A percentile compares a stretch with the other conserved stretches of the same genome.
phyloP scores from a whole-genome alignment of 805 yeast genomes.

The Candida sonorensis region DNA sequence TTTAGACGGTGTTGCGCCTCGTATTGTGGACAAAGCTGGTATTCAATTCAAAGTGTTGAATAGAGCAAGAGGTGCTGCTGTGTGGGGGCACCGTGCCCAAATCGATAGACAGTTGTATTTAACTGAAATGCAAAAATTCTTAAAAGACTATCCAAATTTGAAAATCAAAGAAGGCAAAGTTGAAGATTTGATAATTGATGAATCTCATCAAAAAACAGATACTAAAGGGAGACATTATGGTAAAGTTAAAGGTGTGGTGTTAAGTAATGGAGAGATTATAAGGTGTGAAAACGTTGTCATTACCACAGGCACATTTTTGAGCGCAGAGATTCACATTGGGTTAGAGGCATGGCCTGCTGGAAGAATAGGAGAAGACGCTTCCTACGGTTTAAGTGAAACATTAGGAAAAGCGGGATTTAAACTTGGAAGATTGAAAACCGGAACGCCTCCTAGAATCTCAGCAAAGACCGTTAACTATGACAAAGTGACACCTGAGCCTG shows the following conservation, averaged over 20 bases:
- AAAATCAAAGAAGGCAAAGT: conserved; percentile 68
- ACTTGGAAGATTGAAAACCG: conserved; percentile 89
- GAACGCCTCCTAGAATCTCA: conserved; percentile 91
- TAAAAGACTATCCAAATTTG: conserved; percentile 51
- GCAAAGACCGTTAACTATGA: conserved; percentile 63
- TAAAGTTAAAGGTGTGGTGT: conserved; percentile 59
- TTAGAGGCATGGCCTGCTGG: conserved; percentile 79
- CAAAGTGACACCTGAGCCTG: conserved; percentile 59
- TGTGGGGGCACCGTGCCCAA: conserved; percentile 98
- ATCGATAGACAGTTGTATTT: conserved; percentile 81
- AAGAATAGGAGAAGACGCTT: conserved; percentile 86
- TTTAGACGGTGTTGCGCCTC: conserved; percentile 82
- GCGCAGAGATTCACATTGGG: conserved; percentile 95
- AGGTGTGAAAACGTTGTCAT: conserved; percentile 67
- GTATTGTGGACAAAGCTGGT: conserved; percentile 88
- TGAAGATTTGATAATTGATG: conserved; percentile 70
- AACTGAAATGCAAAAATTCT: conserved; percentile 66
- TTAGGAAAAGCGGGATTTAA: conserved; percentile 70
- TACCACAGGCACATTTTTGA: conserved; percentile 92
- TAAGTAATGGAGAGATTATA: conserved; percentile 59
- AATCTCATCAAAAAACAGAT: conserved; percentile 14
- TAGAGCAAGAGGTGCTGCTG: conserved; percentile 88
- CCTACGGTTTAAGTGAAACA: conserved; percentile 82
- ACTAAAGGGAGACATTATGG: conserved; percentile 38
- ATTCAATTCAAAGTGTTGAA: conserved; percentile 85